Conservation (phyloP, 2,329 filamentous ascomycete genomes). For the Colletotrichum aenigma region DNA sequence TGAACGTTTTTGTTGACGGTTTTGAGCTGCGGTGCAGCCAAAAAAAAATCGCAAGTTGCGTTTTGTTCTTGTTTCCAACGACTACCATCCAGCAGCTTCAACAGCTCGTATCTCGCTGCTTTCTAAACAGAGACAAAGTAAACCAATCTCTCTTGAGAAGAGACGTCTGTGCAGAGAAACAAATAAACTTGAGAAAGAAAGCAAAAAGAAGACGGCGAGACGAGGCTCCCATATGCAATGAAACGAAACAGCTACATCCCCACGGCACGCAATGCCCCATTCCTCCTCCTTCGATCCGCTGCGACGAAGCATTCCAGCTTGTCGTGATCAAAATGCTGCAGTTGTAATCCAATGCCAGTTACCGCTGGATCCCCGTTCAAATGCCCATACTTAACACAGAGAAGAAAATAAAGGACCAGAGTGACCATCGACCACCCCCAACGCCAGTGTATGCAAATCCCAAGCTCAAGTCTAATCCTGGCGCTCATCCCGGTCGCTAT, state of each 20-base stretch:
- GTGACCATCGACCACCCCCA: not conserved
- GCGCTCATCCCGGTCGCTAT: slow-evolving; percentile 45
- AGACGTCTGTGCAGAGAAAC: not conserved
- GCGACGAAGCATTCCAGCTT: not conserved
- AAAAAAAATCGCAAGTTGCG: not conserved
- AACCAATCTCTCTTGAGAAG: not conserved
- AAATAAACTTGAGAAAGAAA: not conserved
- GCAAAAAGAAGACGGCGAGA: not conserved
- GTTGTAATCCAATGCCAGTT: not conserved
- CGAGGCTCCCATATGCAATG: not conserved
- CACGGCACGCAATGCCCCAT: not conserved
- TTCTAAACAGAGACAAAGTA: not conserved
- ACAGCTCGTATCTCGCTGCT: not conserved
- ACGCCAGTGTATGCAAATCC: slow-evolving; percentile 11
- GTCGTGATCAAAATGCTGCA: not conserved
- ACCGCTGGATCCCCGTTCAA: not conserved
- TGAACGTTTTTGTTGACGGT: not conserved
- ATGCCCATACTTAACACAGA: not conserved
- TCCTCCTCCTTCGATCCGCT: not conserved
- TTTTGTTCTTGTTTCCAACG: not conserved
- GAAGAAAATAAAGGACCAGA: not conserved
- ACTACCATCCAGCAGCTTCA: not conserved
- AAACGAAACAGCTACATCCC: not conserved
- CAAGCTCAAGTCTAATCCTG: slow-evolving; percentile 24
- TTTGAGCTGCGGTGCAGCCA: not conserved